Base-by-base conservation (phyloP, 2,329 filamentous ascomycete genomes). In the Mycosphaerella arachidis region DNA sequence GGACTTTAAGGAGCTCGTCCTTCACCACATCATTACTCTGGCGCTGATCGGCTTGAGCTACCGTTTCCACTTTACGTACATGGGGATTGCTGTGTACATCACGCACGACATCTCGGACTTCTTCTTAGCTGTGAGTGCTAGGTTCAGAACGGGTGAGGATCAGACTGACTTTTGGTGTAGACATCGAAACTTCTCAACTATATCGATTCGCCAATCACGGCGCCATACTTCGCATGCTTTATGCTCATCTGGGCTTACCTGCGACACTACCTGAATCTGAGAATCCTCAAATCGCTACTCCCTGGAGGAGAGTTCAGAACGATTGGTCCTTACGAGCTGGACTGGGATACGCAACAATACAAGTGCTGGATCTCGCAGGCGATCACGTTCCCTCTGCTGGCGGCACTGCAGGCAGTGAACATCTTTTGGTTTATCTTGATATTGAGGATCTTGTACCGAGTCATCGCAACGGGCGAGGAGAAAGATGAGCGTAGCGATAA, bases 51-150 rank as follows among this genome's bases (percentile, higher is more conserved):
- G 78, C 60, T 79, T 93, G 71, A 94, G 90, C 79, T 97, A 97
- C 78, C 86, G 91, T 62, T 97, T 96, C 81, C 92, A 97, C 77
- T 97, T 97, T 75, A 95, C 92, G 20, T 93, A 96, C 77, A 95
- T 97, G 74, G 92, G 92, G 29, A 78, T 97, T 57, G 90, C 91
- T 20, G 91, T 97, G 35, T 97, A 96, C 76, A 91, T 94, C 63
- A 96, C 92, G 9, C 91, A 96, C 76, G 92, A 97, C 72, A 90
- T 97, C 63, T 92, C 88, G 61, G 92, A 97, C 75, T 96, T 97
- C 78, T 97, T 97, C 84, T 83, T 97, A 48, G 92, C 93, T 40
- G 90, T 92, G 84, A 77, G 87, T 74, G n/a, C 1, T 3, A 31
- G 2, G 6, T 27, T 57, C 27, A 12, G 8, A 12, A 37, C 30